These are phyloP conservation scores for Kappamyces sp. DNA, from an alignment of 192 early-diverging fungal genomes.

Conservation along the genomic window DNA sequence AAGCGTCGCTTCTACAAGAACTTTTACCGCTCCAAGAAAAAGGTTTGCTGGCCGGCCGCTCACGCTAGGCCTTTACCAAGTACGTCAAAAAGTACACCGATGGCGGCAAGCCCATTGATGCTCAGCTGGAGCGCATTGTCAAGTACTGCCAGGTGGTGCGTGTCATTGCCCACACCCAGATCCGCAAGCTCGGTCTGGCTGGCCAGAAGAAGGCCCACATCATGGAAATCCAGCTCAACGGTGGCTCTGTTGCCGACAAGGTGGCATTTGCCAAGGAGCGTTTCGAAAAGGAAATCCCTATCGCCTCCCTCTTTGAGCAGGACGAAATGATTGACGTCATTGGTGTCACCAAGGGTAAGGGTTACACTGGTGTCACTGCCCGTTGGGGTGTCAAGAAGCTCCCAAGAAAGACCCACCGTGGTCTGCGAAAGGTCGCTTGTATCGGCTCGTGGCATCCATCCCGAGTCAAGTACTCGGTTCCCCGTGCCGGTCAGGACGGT, in stretches of 20 bases:
- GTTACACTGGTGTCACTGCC: slow-evolving; percentile 97
- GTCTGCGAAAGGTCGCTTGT: slow-evolving; percentile 99
- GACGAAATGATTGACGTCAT: slow-evolving; percentile 99
- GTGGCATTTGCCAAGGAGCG: slow-evolving; percentile 94
- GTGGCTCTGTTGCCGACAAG: slow-evolving; percentile 92
- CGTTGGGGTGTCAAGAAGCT: slow-evolving; percentile 99
- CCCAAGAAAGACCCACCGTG: slow-evolving; percentile 99
- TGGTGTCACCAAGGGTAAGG: slow-evolving; percentile 98
- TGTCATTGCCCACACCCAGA: slow-evolving; percentile 97
- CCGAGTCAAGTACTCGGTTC: slow-evolving; percentile 95
- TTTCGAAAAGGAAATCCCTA: slow-evolving; percentile 94
- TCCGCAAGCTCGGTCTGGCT: slow-evolving; percentile 80
- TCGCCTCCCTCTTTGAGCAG: slow-evolving; percentile 90
- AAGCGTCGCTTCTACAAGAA: slow-evolving; percentile 99
- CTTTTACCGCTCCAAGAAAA: slow-evolving; percentile 99
- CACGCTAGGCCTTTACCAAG: slow-evolving; percentile 82
- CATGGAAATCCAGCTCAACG: slow-evolving; percentile 99
- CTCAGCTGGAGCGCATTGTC: slow-evolving; percentile 96
- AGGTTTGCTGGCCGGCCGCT: slow-evolving; percentile 31
- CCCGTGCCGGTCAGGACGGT: slow-evolving; percentile 99
- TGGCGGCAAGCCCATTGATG: slow-evolving; percentile 73
- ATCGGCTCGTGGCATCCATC: slow-evolving; percentile 98
- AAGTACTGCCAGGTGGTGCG: slow-evolving; percentile 99
- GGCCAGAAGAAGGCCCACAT: slow-evolving; percentile 99
- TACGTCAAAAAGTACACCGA: slow-evolving; percentile 96